These are phyloP conservation scores for Mentha longifolia DNA, from an alignment of 257 asterid species.

Conservation along the genomic window DNA sequence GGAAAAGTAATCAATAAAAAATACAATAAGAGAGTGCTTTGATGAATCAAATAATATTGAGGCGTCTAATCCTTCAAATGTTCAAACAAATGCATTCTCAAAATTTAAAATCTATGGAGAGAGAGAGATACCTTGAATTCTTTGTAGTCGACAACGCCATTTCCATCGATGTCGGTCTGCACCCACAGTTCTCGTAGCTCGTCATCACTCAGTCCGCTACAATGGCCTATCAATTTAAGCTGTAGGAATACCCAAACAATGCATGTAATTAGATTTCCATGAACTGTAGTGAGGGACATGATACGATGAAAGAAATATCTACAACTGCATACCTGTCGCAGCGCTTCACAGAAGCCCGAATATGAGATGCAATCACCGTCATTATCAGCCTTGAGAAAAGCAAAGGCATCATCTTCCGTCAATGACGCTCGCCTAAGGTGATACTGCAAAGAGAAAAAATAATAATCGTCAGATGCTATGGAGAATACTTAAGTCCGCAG, in stretches of 20 bases:
- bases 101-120: background rate
- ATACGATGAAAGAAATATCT: background rate
- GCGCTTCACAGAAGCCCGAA: conserved; percentile 84
- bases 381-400: conserved; percentile 80
- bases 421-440: conserved; percentile 84
- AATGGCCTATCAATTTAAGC: conserved; percentile 89
- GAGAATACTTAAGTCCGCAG: background rate
- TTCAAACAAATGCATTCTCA: too few species aligned
- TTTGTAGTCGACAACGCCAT: conserved; percentile 74
- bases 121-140: conserved; percentile 72
- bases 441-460: conserved; percentile 57
- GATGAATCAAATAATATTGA: too few species aligned
- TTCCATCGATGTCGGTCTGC: conserved; percentile 84
- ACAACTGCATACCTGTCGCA: conserved; percentile 61
- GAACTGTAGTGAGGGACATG: background rate
- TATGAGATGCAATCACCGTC: conserved; percentile 78
- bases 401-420: conserved; percentile 84
- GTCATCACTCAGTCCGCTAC: conserved; percentile 78
- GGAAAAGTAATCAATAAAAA: too few species aligned
- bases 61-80: too few species aligned
- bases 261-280: background rate
- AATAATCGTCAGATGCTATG: background rate
- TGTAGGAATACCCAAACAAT: conserved; percentile 39
- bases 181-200: conserved; percentile 88
- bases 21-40: too few species aligned